Evolutionary conservation across 148 eudicot species (phyloP).

Genomic region (Silene uniflora): DNA sequence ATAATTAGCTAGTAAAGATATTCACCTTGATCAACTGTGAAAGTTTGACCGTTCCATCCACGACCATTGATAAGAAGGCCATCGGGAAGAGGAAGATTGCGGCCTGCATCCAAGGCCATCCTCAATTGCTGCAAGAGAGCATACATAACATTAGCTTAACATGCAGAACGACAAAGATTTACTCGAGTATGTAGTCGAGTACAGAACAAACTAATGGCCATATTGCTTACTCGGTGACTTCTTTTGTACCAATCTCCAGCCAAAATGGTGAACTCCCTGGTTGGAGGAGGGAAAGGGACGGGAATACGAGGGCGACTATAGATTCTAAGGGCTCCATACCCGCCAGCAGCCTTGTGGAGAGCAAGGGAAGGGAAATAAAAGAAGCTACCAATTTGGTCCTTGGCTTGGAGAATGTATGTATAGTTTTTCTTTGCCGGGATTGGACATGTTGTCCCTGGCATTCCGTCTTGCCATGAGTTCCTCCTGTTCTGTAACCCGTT

Average conservation of each 20-base stretch:
- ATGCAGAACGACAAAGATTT: background rate
- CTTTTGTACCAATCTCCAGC: conserved; percentile 92
- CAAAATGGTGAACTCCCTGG: conserved; percentile 70
- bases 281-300: conserved; percentile 80
- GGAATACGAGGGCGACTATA: conserved; percentile 87
- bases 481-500: conserved; percentile 85
- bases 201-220: background rate
- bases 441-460: conserved; percentile 80
- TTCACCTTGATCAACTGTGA: conserved; percentile 71
- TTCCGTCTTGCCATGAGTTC: conserved; percentile 93
- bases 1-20: background rate
- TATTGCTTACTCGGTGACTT: conserved; percentile 56
- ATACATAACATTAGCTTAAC: background rate
- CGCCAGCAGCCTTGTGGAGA: conserved; percentile 89
- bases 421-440: conserved; percentile 73
- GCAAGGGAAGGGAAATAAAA: conserved; percentile 84
- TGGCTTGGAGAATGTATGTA: conserved; percentile 88
- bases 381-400: conserved; percentile 93
- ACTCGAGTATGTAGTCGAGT: background rate
- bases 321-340: conserved; percentile 64
- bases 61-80: conserved; percentile 94
- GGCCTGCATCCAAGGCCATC: conserved; percentile 54
- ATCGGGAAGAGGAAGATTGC: conserved; percentile 69
- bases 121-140: conserved; percentile 45
- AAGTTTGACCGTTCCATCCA: conserved; percentile 89